Percentiles rank a stretch among this genome's conserved stretches.
These are phyloP conservation scores for Fraxinus velutina DNA, from an alignment of 305 asterid genomes.

Conservation along the genomic window DNA sequence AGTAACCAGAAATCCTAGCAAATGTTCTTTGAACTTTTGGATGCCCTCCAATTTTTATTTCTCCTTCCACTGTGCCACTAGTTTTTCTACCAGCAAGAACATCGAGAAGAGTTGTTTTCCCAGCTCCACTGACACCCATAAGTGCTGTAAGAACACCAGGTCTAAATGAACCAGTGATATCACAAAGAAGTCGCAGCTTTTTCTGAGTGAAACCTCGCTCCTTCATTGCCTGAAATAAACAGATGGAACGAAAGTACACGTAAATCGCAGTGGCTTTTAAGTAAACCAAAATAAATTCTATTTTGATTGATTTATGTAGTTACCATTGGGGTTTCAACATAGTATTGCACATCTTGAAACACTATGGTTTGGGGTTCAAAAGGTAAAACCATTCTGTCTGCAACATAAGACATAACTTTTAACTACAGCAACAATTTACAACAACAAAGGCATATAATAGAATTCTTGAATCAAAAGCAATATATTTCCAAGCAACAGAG, in stretches of 20 bases:
- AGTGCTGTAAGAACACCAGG: constrained; percentile 78
- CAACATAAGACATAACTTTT: constrained; percentile 18
- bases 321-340: constrained; percentile 55
- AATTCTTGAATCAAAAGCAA: not conserved
- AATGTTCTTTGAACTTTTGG: constrained; percentile 70
- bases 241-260: constrained; percentile 4
- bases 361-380: constrained; percentile 49
- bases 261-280: not conserved
- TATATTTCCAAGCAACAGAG: constrained; percentile 4
- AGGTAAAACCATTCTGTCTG: constrained; percentile 55
- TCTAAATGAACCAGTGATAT: constrained; percentile 59
- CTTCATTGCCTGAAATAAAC: constrained; percentile 49
- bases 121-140: constrained; percentile 88
- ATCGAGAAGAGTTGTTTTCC: constrained; percentile 78
- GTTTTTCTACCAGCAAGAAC: constrained; percentile 82
- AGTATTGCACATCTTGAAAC: constrained; percentile 61
- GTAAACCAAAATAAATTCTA: not conserved
- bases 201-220: constrained; percentile 49
- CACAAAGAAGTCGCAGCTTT: constrained; percentile 52
- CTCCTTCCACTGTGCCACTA: constrained; percentile 64
- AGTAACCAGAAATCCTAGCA: constrained; percentile 75
- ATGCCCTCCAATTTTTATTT: constrained; percentile 60
- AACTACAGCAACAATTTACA: constrained; percentile 10
- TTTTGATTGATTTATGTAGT: constrained; percentile 1
- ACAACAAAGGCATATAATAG: not conserved